Conservation (phyloP, 805 yeast species). For the Yarrowia osloensis region DNA sequence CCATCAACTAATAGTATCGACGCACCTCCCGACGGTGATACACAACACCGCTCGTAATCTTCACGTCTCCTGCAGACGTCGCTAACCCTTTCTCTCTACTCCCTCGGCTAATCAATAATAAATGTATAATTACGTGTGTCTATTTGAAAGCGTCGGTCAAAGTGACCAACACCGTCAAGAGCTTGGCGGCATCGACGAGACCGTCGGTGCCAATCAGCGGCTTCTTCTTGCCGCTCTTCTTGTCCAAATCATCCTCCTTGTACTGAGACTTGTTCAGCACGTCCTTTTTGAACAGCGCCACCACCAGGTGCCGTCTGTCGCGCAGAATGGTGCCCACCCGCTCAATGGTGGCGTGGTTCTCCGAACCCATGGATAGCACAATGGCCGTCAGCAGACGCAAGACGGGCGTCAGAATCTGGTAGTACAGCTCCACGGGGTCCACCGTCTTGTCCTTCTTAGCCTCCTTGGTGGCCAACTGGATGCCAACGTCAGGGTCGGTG, state of each 20-base stretch:
- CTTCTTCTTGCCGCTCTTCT: background rate
- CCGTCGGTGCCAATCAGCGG: background rate
- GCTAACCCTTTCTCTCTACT: no score
- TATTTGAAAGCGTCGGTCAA: conserved; percentile 44
- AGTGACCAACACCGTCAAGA: conserved; percentile 57
- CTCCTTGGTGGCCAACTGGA: conserved; percentile 47
- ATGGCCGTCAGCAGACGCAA: conserved; percentile 72
- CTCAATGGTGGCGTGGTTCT: conserved; percentile 58
- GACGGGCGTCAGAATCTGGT: conserved; percentile 69
- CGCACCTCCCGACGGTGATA: no score
- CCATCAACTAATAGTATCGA: no score
- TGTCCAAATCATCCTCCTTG: conserved; percentile 12
- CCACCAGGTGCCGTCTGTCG: conserved; percentile 56
- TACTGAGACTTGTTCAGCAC: conserved; percentile 34
- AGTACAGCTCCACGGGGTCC: conserved; percentile 51
- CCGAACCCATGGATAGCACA: conserved; percentile 74
- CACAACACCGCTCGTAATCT: no score
- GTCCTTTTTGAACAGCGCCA: conserved; percentile 65
- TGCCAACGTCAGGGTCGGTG: conserved; percentile 79
- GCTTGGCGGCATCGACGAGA: conserved; percentile 51
- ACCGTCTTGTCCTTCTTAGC: conserved; percentile 40
- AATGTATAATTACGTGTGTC: background rate
- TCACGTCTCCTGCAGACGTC: no score
- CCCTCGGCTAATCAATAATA: no score
- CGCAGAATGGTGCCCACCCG: conserved; percentile 56